Evolutionary conservation across 2,329 filamentous ascomycete species (phyloP).

Genomic region (Epichloe uncinata): DNA sequence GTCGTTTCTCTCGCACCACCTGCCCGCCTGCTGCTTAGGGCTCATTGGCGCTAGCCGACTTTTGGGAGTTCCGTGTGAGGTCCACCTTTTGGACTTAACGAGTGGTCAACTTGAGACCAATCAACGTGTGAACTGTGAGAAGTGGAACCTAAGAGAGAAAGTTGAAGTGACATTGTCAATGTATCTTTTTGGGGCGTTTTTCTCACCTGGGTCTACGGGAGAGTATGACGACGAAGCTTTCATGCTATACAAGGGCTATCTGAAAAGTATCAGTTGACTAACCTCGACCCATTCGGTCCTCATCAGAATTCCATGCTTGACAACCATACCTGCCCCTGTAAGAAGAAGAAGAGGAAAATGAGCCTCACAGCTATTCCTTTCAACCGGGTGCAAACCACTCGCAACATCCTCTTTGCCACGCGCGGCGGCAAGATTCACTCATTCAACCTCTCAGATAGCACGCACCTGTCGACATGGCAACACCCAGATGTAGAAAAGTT

Average conservation of each 20-base stretch:
- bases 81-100: too few species aligned
- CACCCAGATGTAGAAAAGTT: slow-evolving; percentile 29
- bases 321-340: not conserved
- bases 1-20: not conserved
- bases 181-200: not conserved
- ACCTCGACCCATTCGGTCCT: not conserved
- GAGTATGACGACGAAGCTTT: not conserved
- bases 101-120: not conserved
- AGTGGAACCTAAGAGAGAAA: not conserved
- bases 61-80: slow-evolving; percentile 1
- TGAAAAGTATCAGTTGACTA: not conserved
- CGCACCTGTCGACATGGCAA: slow-evolving; percentile 49
- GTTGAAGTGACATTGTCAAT: not conserved
- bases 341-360: not conserved
- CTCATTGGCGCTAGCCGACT: slow-evolving; percentile 18
- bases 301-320: not conserved
- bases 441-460: slow-evolving; percentile 45
- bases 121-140: not conserved
- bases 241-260: not conserved
- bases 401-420: slow-evolving; percentile 55
- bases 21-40: slow-evolving; percentile 21
- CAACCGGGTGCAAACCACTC: slow-evolving; percentile 44
- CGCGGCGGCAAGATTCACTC: slow-evolving; percentile 59
- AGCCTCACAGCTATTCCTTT: slow-evolving; percentile 37
- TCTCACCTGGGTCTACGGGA: not conserved